Evolutionary conservation across 257 asterid species (phyloP), one percentile per base, ranked within the genome.

Genomic region (Jasminum sambac): DNA sequence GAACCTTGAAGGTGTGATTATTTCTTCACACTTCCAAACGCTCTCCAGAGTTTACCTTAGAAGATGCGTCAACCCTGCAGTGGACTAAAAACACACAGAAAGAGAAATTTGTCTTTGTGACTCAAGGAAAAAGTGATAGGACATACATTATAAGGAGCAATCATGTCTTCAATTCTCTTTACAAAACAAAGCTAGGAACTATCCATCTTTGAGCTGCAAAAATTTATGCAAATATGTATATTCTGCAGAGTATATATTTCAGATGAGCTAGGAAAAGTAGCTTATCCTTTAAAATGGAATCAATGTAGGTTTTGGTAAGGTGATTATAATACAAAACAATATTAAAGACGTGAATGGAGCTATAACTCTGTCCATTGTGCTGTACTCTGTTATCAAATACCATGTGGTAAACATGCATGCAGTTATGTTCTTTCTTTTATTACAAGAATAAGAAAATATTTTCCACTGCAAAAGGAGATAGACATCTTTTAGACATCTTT

Each of bases 151-250:
- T 39, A 63, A 36, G 40, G 74, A 46, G 60, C 34, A 65, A 70
- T 82, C 81, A 73, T 80, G 36, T 78, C 44, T 67, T 25, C 58
- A 72, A 65, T 76, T 75, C 74, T 69, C 38, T 4, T 30, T 30
- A 30, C 36, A 30, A 60, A 69, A 40, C 67, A 40, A 13, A 11
- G 44, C 44, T 40, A 40, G 12, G 6, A 1, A 1, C 44, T 61
- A 55, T 58, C 44, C 50, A 66, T 68, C 72, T 14, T 66, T 67
- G 72, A 58, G 64, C 25, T 63, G 67, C 19, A 21, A 34, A 64
- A 14, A 42, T 60, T 40, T 2, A 11, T 1, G 11, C 44, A 40
- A 40, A 40, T 40, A 40, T 40, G 6, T 11, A 40, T 7, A 40
- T 40, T 40, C 12, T 11, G 19, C 5, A 52, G 17, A 30, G 1